Conservation (phyloP, 352 stramenopile species). For the Stramenopiles sp. region DNA sequence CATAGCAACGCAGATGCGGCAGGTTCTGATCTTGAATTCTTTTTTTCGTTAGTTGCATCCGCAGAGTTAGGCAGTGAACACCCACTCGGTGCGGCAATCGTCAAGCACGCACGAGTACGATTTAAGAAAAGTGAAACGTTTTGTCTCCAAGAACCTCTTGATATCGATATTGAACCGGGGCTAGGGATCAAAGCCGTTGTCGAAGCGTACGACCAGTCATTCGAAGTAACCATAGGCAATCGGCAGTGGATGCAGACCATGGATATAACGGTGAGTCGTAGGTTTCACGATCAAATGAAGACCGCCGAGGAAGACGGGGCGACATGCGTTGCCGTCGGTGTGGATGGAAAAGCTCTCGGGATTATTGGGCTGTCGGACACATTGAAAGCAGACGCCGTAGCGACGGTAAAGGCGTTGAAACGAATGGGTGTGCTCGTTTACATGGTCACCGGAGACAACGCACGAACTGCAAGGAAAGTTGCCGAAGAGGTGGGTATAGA, state of each 20-base stretch:
- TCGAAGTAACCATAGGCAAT: conserved; percentile 70
- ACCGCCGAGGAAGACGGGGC: conserved; percentile 63
- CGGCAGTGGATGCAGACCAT: conserved; percentile 54
- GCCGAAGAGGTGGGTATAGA: conserved; percentile 73
- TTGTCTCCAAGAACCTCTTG: conserved; percentile 38
- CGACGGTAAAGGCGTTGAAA: conserved; percentile 64
- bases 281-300: conserved; percentile 43
- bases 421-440: conserved; percentile 76
- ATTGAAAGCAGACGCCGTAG: conserved; percentile 65
- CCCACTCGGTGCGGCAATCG: conserved; percentile 71
- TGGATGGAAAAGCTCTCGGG: conserved; percentile 45
- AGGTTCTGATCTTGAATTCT: conserved; percentile 27
- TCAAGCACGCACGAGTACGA: conserved; percentile 48
- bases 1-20: neutral
- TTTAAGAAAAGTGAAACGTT: conserved; percentile 34
- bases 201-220: conserved; percentile 29
- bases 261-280: conserved; percentile 35
- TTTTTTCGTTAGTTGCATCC: conserved; percentile 57
- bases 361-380: conserved; percentile 59
- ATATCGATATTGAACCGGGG: conserved; percentile 61
- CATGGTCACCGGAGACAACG: conserved; percentile 99
- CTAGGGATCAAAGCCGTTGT: conserved; percentile 51
- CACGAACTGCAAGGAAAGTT: conserved; percentile 70
- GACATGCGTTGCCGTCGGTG: conserved; percentile 80
- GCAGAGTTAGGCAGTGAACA: conserved; percentile 81